Conservation (phyloP, 106 monocot genomes). For the Dendrobium nobile region DNA sequence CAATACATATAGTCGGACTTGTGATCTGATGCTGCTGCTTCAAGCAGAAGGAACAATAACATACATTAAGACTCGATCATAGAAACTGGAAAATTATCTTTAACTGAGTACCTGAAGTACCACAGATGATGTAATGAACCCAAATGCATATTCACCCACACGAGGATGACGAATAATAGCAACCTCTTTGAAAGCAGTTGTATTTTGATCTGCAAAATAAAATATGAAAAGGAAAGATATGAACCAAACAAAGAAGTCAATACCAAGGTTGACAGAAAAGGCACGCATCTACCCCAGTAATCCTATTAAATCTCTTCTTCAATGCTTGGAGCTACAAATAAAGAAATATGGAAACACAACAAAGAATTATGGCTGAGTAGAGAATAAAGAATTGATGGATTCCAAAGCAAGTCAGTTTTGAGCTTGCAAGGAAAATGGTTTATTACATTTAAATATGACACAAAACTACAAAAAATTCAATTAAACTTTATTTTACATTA, state of each 20-base stretch:
- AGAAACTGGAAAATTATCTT: background rate
- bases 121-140: conserved; percentile 91
- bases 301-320: background rate
- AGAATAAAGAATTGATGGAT: background rate
- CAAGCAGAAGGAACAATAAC: too few species aligned
- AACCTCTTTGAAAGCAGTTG: conserved; percentile 98
- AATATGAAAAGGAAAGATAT: background rate
- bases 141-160: conserved; percentile 95
- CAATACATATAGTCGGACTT: too few species aligned
- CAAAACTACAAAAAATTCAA: background rate
- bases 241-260: background rate
- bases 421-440: background rate
- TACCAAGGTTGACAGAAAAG: too few species aligned
- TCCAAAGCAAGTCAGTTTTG: background rate
- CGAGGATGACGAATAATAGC: conserved; percentile 97
- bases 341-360: background rate
- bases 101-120: conserved; percentile 69
- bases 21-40: too few species aligned
- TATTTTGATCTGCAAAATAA: conserved; percentile 77
- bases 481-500: background rate
- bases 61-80: too few species aligned
- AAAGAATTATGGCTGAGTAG: background rate
- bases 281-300: background rate
- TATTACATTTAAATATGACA: too few species aligned
- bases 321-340: background rate